A percentile compares a stretch with the other conserved stretches of the same genome.
Evolutionary conservation across 2,329 filamentous ascomycete genomes (phyloP).

Genomic region (Beauveria brongniartii): DNA sequence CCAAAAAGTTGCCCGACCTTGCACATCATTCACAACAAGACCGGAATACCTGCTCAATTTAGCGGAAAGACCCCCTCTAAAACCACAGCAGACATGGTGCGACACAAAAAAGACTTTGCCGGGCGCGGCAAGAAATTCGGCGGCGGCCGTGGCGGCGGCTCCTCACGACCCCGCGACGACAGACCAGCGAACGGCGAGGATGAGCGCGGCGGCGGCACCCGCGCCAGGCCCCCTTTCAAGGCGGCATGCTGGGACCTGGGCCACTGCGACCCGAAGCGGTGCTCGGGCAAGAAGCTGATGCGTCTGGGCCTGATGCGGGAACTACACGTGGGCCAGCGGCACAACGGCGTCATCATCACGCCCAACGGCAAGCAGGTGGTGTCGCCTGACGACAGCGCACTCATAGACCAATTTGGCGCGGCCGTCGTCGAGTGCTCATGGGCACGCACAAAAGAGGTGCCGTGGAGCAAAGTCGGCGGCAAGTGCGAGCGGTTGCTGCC

Average conservation of each 20-base stretch:
- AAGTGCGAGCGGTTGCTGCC: slow-evolving; percentile 86
- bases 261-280: slow-evolving; percentile 94
- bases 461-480: slow-evolving; percentile 84
- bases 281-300: slow-evolving; percentile 92
- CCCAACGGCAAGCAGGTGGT: slow-evolving; percentile 85
- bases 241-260: slow-evolving; percentile 97
- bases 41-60: too few species aligned
- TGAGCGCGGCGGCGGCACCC: slow-evolving; percentile 12
- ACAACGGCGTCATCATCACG: slow-evolving; percentile 85
- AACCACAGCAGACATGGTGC: slow-evolving; percentile 58
- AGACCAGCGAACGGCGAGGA: slow-evolving; percentile 28
- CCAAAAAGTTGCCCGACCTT: neutral
- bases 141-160: slow-evolving; percentile 47
- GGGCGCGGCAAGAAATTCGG: slow-evolving; percentile 67
- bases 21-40: neutral
- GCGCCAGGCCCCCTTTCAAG: slow-evolving; percentile 57
- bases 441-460: slow-evolving; percentile 86
- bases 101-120: slow-evolving; percentile 83
- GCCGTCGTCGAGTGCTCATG: slow-evolving; percentile 97
- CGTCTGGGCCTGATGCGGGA: slow-evolving; percentile 88
- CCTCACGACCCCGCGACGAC: slow-evolving; percentile 43
- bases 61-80: too few species aligned
- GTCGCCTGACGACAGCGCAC: slow-evolving; percentile 71
- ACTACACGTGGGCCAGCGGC: slow-evolving; percentile 83
- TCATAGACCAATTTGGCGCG: slow-evolving; percentile 82